phyloP scores from a whole-genome alignment of 495 filamentous ascomycete genomes.

The Neurospora terricola region DNA sequence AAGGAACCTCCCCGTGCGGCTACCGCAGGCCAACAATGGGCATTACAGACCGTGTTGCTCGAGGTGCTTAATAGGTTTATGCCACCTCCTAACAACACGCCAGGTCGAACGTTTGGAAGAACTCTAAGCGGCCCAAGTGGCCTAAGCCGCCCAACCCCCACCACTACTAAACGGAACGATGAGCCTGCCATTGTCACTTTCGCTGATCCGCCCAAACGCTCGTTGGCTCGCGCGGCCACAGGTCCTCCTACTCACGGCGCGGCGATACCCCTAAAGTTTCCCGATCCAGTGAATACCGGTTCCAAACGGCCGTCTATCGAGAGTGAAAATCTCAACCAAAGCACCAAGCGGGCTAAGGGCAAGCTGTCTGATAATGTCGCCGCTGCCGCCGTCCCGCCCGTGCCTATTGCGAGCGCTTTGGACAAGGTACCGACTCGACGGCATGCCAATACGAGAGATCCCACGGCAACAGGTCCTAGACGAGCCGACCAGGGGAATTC shows the following conservation, averaged over 20 bases:
- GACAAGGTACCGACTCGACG: conserved; percentile 14
- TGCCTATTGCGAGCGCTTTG: conserved; percentile 4
- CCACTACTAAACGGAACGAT: background rate
- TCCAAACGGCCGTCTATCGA: conserved; percentile 11
- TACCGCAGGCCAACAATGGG: conserved; percentile 2
- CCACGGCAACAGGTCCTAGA: background rate
- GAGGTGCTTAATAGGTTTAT: conserved; percentile 4
- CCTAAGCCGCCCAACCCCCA: background rate
- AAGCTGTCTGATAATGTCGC: background rate
- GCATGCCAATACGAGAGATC: background rate
- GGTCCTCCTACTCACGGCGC: background rate
- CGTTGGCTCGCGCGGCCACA: background rate
- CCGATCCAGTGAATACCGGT: background rate
- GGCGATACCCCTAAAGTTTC: background rate
- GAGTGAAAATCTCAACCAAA: background rate
- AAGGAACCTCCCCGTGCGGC: conserved; percentile 4
- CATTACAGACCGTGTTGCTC: conserved; percentile 12
- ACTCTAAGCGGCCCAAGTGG: background rate
- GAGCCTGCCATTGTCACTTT: background rate
- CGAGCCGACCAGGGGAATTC: background rate
- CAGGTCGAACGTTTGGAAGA: background rate
- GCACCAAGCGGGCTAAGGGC: conserved; percentile 6
- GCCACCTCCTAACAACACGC: background rate
- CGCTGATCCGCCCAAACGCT: background rate
- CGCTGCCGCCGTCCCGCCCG: background rate